These are phyloP conservation scores for Elaeis oleifera DNA, from an alignment of 202 grass and related monocot species.

Conservation along the genomic window DNA sequence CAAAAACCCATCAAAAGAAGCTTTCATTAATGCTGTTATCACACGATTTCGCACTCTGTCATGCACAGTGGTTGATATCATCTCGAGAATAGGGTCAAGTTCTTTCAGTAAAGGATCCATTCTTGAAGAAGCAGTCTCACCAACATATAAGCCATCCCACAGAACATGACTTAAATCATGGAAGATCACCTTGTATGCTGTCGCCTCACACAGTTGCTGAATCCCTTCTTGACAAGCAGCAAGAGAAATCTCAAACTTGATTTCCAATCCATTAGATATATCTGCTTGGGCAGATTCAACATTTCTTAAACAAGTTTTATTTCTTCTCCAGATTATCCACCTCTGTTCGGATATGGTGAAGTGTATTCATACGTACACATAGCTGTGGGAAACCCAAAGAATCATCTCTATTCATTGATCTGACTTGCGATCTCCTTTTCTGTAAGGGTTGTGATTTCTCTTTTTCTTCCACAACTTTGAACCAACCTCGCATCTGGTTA, in stretches of 20 bases:
- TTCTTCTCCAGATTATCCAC: constrained; percentile 82
- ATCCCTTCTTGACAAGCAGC: constrained; percentile 72
- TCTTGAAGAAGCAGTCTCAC: constrained; percentile 55
- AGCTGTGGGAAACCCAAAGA: constrained; percentile 64
- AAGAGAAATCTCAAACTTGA: constrained; percentile 81
- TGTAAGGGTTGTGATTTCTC: constrained; percentile 65
- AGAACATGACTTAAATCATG: constrained; percentile 72
- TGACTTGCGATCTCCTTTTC: constrained; percentile 59
- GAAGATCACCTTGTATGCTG: constrained; percentile 87
- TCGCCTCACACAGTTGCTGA: constrained; percentile 78
- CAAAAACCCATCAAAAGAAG: constrained; percentile 88
- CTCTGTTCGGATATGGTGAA: constrained; percentile 70
- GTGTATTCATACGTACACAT: constrained; percentile 78
- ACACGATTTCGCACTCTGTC: constrained; percentile 68
- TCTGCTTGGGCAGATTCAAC: constrained; percentile 81
- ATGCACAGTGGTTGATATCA: constrained; percentile 75
- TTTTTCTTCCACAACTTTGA: constrained; percentile 83
- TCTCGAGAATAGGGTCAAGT: constrained; percentile 73
- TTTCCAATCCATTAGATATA: constrained; percentile 62
- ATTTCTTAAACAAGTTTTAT: constrained; percentile 83
- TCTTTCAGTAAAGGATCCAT: constrained; percentile 62
- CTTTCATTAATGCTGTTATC: constrained; percentile 95
- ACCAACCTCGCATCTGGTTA: constrained; percentile 88
- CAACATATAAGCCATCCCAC: constrained; percentile 73
- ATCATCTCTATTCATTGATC: constrained; percentile 53